phyloP scores from a whole-genome alignment of 2,329 filamentous ascomycete genomes.

The Colletotrichum filicis region DNA sequence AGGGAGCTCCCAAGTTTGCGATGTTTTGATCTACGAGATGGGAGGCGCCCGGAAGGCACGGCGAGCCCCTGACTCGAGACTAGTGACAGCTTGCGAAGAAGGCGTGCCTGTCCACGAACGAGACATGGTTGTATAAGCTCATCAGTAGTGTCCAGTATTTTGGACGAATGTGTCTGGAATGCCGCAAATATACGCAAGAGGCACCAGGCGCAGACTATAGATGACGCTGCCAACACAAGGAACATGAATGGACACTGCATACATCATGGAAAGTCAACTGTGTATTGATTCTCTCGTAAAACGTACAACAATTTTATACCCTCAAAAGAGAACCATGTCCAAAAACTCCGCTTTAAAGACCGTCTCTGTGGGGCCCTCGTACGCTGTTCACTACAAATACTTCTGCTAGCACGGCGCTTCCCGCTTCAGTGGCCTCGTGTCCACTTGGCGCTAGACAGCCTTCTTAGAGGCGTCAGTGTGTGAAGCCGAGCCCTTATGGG shows the following conservation, averaged over 20 bases:
- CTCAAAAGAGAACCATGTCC: neutral
- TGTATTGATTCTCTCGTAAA: conserved; percentile 7
- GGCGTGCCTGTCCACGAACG: neutral
- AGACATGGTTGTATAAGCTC: neutral
- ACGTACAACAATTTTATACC: conserved; percentile 2
- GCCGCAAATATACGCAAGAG: neutral
- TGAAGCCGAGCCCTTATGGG: neutral
- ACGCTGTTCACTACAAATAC: neutral
- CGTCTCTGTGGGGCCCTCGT: neutral
- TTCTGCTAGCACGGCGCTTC: neutral
- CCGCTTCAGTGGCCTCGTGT: neutral
- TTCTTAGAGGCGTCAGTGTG: neutral
- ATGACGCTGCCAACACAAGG: neutral
- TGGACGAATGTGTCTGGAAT: neutral
- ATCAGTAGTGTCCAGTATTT: neutral
- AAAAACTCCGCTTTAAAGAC: neutral
- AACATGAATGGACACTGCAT: neutral
- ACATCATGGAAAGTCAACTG: neutral
- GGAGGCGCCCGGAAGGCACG: too few relatives aligned
- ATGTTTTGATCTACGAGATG: neutral
- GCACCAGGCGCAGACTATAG: neutral
- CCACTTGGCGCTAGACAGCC: neutral
- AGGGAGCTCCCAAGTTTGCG: neutral
- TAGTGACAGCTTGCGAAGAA: neutral
- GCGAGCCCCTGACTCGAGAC: neutral